Evolutionary conservation across 2,329 filamentous ascomycete genomes (phyloP).

Genomic region (Claviceps lovelessii): DNA sequence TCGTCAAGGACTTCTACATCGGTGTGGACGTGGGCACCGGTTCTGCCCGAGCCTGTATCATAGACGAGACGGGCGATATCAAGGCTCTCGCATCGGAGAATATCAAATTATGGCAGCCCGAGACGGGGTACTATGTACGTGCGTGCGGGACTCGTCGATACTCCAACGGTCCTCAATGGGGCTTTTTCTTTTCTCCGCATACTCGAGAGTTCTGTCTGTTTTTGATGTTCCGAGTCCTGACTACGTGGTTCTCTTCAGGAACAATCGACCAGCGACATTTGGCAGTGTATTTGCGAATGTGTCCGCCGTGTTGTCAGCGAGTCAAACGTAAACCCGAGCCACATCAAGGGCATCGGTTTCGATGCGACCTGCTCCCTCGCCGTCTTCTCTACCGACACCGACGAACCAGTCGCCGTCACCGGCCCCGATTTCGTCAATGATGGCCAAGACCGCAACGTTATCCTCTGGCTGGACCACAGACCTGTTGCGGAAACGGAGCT

Average conservation of each 20-base stretch:
- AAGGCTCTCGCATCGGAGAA: conserved; percentile 58
- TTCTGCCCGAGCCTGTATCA: conserved; percentile 88
- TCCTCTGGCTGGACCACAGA: conserved; percentile 93
- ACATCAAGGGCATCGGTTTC: conserved; percentile 84
- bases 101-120: conserved; percentile 68
- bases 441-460: conserved; percentile 80
- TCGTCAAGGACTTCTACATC: conserved; percentile 45
- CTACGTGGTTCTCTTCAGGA: conserved; percentile 37
- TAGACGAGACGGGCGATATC: conserved; percentile 84
- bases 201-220: not conserved
- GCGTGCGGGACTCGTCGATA: not conserved
- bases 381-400: conserved; percentile 77
- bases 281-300: conserved; percentile 82
- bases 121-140: conserved; percentile 57
- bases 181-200: not conserved
- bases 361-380: conserved; percentile 96
- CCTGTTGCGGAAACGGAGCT: conserved; percentile 79
- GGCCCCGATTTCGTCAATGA: conserved; percentile 65
- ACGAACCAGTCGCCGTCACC: conserved; percentile 83
- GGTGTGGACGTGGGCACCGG: conserved; percentile 95
- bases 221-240: not conserved
- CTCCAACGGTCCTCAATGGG: not conserved
- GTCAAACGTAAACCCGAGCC: conserved; percentile 59
- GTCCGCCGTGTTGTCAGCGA: conserved; percentile 72
- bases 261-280: conserved; percentile 96